Percentiles rank a stretch among this genome's conserved stretches.
Evolutionary conservation across 2,329 filamentous ascomycete species (phyloP).

Genomic region (Xylaria sp.): DNA sequence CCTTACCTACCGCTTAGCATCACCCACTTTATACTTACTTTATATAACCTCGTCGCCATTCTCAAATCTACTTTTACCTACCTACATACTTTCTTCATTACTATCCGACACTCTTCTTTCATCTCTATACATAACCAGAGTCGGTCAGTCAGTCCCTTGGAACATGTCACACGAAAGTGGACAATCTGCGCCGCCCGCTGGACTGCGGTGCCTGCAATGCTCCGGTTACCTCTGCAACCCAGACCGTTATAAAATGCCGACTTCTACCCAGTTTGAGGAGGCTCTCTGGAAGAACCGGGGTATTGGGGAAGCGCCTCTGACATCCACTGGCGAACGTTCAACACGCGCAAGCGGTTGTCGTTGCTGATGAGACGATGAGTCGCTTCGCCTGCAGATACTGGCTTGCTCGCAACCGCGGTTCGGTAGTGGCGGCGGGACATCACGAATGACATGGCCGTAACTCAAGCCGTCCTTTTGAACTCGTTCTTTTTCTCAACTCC

Average conservation of each 20-base stretch:
- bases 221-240: constrained; percentile 13
- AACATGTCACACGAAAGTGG: constrained; percentile 27
- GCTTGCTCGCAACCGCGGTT: constrained; percentile 3
- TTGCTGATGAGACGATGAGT: background rate
- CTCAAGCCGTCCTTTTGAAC: background rate
- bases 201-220: constrained; percentile 1
- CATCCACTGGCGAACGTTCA: background rate
- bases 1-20: too few relatives aligned
- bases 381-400: constrained; percentile 19
- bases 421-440: constrained; percentile 15
- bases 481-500: background rate
- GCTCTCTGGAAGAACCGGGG: constrained; percentile 27
- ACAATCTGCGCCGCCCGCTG: constrained; percentile 17
- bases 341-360: constrained; percentile 14
- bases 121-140: too few relatives aligned
- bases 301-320: constrained; percentile 14
- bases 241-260: constrained; percentile 23
- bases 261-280: constrained; percentile 26
- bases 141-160: constrained; percentile 2
- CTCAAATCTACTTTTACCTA: too few relatives aligned
- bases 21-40: too few relatives aligned
- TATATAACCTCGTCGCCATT: too few relatives aligned
- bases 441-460: constrained; percentile 8
- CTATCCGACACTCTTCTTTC: too few relatives aligned
- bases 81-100: too few relatives aligned